Conservation (phyloP, 2,329 filamentous ascomycete species). For the Daldinia sp. region DNA sequence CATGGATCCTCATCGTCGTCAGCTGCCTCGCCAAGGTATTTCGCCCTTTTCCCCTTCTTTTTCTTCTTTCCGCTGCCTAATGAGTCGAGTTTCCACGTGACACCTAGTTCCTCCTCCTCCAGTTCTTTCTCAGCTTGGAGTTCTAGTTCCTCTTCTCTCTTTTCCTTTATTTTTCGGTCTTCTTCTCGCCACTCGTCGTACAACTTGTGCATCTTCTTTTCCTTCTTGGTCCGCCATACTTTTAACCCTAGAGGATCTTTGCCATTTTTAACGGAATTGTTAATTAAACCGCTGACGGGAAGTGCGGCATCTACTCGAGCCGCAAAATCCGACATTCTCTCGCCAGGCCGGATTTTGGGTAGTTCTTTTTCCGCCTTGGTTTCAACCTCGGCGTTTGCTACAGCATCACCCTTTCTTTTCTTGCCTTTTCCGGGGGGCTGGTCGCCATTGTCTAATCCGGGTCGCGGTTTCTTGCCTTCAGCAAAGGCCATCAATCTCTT, state of each 20-base stretch:
- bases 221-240: constrained; percentile 81
- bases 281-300: constrained; percentile 77
- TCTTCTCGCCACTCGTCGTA: constrained; percentile 82
- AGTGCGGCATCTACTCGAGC: constrained; percentile 86
- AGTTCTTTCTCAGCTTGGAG: constrained; percentile 72
- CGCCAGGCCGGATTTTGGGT: constrained; percentile 83
- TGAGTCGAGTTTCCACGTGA: constrained; percentile 61
- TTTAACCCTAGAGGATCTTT: constrained; percentile 75
- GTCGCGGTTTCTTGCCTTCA: constrained; percentile 68
- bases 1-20: constrained; percentile 78
- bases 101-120: constrained; percentile 67
- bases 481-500: constrained; percentile 84
- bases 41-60: constrained; percentile 58
- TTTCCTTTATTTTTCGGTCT: constrained; percentile 72
- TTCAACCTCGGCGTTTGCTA: constrained; percentile 32
- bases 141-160: constrained; percentile 74
- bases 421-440: constrained; percentile 52
- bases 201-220: constrained; percentile 83
- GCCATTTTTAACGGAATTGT: constrained; percentile 69
- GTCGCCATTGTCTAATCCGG: constrained; percentile 79
- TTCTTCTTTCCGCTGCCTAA: constrained; percentile 60
- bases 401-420: constrained; percentile 47
- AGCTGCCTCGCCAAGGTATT: constrained; percentile 57
- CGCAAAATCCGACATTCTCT: constrained; percentile 84
- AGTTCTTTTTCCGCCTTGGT: constrained; percentile 52